phyloP scores from a whole-genome alignment of 352 stramenopile species.

The Globisporangium splendens region DNA sequence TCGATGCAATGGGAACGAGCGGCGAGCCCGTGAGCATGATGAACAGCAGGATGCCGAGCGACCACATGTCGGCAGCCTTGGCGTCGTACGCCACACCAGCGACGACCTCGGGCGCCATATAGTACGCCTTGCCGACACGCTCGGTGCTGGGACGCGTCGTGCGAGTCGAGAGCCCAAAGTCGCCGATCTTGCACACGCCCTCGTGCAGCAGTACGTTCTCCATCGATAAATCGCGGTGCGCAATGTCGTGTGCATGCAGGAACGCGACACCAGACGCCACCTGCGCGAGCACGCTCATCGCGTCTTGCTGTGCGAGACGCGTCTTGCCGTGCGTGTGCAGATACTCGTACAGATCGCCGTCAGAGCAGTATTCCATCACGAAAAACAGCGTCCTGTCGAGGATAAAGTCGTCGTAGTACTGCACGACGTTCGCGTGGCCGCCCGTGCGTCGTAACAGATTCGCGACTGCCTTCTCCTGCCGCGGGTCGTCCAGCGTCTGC shows the following conservation, averaged over 20 bases:
- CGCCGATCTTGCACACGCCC: constrained; percentile 36
- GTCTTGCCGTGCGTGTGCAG: constrained; percentile 20
- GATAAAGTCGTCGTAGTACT: constrained; percentile 47
- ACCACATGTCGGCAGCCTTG: constrained; percentile 53
- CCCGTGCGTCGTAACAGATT: constrained; percentile 28
- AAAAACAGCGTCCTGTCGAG: constrained; percentile 40
- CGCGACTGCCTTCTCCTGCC: constrained; percentile 36
- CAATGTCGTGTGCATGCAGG: constrained; percentile 27
- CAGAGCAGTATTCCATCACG: constrained; percentile 38
- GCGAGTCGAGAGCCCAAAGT: constrained; percentile 44
- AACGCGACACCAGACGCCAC: constrained; percentile 24
- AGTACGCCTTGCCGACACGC: constrained; percentile 47
- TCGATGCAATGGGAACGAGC: constrained; percentile 34
- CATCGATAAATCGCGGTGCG: constrained; percentile 39
- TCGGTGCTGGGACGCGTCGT: constrained; percentile 25
- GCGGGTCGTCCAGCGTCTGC: constrained; percentile 31
- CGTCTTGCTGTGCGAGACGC: constrained; percentile 12
- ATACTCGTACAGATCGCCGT: constrained; percentile 31
- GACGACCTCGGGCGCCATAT: constrained; percentile 52
- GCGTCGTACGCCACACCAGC: constrained; percentile 34
- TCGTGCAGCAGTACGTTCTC: constrained; percentile 41
- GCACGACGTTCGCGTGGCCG: constrained; percentile 42
- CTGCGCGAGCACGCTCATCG: constrained; percentile 26
- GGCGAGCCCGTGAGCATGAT: constrained; percentile 57
- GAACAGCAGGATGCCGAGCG: constrained; percentile 52